These are phyloP conservation scores for Penicillium ucsense DNA, from an alignment of 495 filamentous ascomycete genomes.

Conservation along the genomic window DNA sequence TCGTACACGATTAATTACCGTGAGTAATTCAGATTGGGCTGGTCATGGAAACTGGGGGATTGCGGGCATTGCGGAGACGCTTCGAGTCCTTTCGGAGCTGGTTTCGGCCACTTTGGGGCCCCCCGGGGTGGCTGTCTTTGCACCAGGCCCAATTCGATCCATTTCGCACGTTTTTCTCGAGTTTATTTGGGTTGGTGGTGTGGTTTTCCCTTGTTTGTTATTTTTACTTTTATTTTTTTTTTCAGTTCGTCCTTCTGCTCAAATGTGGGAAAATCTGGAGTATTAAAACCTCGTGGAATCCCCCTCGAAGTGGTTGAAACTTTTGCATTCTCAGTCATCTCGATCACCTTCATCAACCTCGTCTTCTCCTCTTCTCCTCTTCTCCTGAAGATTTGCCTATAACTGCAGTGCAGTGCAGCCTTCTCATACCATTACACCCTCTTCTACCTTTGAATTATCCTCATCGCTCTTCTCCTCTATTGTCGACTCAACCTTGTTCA, in stretches of 20 bases:
- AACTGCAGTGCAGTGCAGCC: slow-evolving; percentile 4
- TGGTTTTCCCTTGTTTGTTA: neutral
- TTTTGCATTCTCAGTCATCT: too few species aligned
- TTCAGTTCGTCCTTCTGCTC: too few species aligned
- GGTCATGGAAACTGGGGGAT: neutral
- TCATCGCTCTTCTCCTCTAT: too few species aligned
- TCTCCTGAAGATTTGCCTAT: neutral
- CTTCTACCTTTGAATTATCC: neutral
- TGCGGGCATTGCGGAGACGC: neutral
- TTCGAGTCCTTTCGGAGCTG: slow-evolving; percentile 5
- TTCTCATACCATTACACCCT: neutral
- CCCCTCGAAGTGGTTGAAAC: too few species aligned
- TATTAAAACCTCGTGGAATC: too few species aligned
- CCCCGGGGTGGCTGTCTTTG: neutral
- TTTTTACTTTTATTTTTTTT: too few species aligned
- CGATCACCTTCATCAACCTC: too few species aligned
- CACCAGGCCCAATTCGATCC: too few species aligned
- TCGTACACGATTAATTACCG: too few species aligned
- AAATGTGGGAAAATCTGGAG: too few species aligned
- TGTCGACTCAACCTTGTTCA: neutral
- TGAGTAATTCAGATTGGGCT: neutral
- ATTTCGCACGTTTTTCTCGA: neutral
- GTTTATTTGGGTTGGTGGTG: neutral
- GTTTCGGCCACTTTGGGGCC: slow-evolving; percentile 4
- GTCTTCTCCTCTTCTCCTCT: neutral